Base-by-base conservation (phyloP, 2,329 filamentous ascomycete genomes). In the Ceratocystis lukuohia region DNA sequence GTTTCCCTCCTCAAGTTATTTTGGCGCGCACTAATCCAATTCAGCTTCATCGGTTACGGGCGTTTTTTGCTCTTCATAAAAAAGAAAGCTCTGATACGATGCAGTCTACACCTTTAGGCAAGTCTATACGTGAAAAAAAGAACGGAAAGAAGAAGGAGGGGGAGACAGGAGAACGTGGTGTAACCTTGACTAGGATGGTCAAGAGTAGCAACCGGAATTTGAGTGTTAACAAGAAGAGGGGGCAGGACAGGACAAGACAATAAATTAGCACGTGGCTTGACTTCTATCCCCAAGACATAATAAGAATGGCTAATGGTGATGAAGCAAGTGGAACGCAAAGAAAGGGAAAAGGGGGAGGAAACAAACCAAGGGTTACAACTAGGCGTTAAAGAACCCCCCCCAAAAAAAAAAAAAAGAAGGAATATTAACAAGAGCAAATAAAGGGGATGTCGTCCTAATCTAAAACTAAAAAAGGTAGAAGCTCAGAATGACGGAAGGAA, bases 401-500 rank as follows among this genome's bases (percentile, higher is more conserved):
- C n/a, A n/a, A n/a, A 25, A 41, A 41, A 28, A 8, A 62, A 46
- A 61, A 46, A 61, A 45, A 7, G 6, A 45, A 22, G 45, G 25
- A 30, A 41, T 44, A 41, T 17, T 20, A 28, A 59, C 37, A 41
- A 41, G 37, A 22, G n/a, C 7, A 50, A 20, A 61, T 33, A n/a
- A 30, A 28, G 48, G 25, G 10, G 44, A 46, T 30, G n/a, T 22
- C 37, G 8, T 48, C 20, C n/a, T 12, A 33, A 28, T 22, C n/a
- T 20, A 30, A 15, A 15, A 15, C 22, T 17, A 17, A 62, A 45
- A 44, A 44, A 37, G 25, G n/a, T n/a, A 62, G n/a, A 22, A 28
- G 48, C 25, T 46, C 45, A 44, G 37, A 28, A 50, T 37, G 33
- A 6, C 56, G 57, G 41, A 61, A 30, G 57, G 59, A 53, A 66